Percentiles rank a stretch among this genome's conserved stretches.
Evolutionary conservation across 2,329 filamentous ascomycete genomes (phyloP).

Genomic region (Colletotrichum godetiae): DNA sequence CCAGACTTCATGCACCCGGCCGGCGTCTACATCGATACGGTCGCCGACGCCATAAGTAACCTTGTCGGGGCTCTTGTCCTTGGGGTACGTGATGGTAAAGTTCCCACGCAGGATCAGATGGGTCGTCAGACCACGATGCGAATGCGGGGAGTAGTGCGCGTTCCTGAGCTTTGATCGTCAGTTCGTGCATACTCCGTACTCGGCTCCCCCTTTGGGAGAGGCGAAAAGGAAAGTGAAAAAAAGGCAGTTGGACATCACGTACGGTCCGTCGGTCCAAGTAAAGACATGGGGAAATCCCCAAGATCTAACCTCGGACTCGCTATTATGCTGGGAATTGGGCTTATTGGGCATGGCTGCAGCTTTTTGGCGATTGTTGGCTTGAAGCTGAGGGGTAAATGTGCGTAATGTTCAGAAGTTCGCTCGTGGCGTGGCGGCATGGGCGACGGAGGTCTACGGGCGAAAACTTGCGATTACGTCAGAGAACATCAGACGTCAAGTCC

Average conservation of each 20-base stretch:
- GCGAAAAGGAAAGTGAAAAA: not conserved
- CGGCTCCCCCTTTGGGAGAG: not conserved
- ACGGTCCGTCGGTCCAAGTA: constrained; percentile 79
- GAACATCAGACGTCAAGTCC: not conserved
- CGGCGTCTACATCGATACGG: constrained; percentile 74
- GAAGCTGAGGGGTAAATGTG: not conserved
- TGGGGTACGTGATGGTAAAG: constrained; percentile 74
- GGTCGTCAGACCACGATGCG: constrained; percentile 72
- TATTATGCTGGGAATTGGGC: constrained; percentile 52
- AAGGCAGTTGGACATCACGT: constrained; percentile 47
- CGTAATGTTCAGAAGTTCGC: not conserved
- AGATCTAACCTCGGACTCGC: constrained; percentile 71
- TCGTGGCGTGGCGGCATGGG: too few relatives aligned
- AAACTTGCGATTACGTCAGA: constrained; percentile 24
- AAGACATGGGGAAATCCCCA: constrained; percentile 79
- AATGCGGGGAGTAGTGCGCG: constrained; percentile 75
- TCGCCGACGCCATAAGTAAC: constrained; percentile 70
- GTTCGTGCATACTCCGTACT: not conserved
- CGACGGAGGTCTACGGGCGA: not conserved
- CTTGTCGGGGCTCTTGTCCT: constrained; percentile 66
- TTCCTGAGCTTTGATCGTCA: constrained; percentile 58
- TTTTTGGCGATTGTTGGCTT: not conserved
- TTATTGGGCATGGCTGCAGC: constrained; percentile 12
- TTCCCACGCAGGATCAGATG: constrained; percentile 75
- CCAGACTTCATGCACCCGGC: constrained; percentile 76